A percentile compares a stretch with the other conserved stretches of the same genome.
phyloP scores from a whole-genome alignment of 2,329 filamentous ascomycete genomes.

The Tolypocladium ovalisporum region DNA sequence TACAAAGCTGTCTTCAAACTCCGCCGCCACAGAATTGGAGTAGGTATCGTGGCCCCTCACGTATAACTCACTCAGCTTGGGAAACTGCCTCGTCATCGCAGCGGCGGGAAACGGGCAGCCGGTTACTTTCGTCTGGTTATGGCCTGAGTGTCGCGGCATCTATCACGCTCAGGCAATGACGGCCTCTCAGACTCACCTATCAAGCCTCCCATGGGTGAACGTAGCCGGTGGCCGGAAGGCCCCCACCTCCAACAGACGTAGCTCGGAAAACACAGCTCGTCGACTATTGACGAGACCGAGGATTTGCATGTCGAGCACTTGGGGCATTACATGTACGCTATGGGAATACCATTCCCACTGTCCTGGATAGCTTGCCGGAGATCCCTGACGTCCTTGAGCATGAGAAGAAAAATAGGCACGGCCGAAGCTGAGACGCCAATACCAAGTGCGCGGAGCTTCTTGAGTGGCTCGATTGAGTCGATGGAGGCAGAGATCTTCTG shows the following conservation, averaged over 20 bases:
- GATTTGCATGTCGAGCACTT: background rate
- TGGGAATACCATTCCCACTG: background rate
- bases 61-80: background rate
- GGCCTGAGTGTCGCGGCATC: background rate
- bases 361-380: no score
- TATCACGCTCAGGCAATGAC: background rate
- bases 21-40: background rate
- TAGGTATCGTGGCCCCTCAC: background rate
- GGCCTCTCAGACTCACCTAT: background rate
- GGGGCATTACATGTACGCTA: background rate
- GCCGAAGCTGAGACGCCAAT: no score
- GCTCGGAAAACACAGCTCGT: background rate
- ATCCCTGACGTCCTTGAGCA: background rate
- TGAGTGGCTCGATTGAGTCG: background rate
- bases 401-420: no score
- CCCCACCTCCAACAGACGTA: background rate
- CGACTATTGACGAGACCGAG: background rate
- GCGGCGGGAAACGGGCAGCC: background rate
- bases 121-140: background rate
- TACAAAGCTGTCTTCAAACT: no score
- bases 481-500: background rate
- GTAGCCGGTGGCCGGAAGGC: background rate
- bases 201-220: background rate
- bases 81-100: background rate
- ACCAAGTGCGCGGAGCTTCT: background rate